Evolutionary conservation across 495 filamentous ascomycete species (phyloP).

Genomic region (Trichoderma gamsii): DNA sequence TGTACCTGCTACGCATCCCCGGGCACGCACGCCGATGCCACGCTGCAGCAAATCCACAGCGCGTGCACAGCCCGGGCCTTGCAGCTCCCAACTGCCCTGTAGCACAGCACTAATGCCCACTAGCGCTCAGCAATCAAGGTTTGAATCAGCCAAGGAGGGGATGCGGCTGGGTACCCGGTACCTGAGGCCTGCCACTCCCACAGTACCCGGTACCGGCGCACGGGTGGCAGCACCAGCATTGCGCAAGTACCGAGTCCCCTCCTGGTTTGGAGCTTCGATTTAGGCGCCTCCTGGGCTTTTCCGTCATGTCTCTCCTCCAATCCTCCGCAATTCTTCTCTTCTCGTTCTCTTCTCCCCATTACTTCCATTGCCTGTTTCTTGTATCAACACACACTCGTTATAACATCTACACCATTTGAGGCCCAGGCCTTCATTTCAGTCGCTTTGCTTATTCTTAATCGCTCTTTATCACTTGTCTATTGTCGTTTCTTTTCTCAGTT

Average conservation of each 20-base stretch:
- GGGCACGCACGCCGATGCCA: too few relatives aligned
- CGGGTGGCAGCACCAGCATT: not conserved
- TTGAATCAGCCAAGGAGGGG: too few relatives aligned
- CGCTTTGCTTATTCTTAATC: not conserved
- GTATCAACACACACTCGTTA: not conserved
- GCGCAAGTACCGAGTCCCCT: not conserved
- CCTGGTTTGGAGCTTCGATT: slow-evolving; percentile 9
- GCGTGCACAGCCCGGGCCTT: too few relatives aligned
- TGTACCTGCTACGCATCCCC: too few relatives aligned
- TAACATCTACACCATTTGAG: not conserved
- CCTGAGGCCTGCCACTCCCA: too few relatives aligned
- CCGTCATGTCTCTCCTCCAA: not conserved
- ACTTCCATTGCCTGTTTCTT: not conserved
- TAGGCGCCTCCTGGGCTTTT: not conserved
- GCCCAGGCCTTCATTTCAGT: not conserved
- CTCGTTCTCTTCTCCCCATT: not conserved
- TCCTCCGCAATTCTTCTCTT: slow-evolving; percentile 4
- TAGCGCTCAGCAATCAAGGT: too few relatives aligned
- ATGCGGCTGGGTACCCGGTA: too few relatives aligned
- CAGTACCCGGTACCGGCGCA: not conserved
- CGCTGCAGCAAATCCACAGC: too few relatives aligned
- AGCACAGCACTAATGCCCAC: too few relatives aligned
- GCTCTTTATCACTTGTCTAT: not conserved
- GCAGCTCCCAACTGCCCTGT: too few relatives aligned
- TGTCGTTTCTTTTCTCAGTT: not conserved